Base-by-base conservation (phyloP, 2,329 filamentous ascomycete genomes). In the Phaeosphaeriaceae sp. region DNA sequence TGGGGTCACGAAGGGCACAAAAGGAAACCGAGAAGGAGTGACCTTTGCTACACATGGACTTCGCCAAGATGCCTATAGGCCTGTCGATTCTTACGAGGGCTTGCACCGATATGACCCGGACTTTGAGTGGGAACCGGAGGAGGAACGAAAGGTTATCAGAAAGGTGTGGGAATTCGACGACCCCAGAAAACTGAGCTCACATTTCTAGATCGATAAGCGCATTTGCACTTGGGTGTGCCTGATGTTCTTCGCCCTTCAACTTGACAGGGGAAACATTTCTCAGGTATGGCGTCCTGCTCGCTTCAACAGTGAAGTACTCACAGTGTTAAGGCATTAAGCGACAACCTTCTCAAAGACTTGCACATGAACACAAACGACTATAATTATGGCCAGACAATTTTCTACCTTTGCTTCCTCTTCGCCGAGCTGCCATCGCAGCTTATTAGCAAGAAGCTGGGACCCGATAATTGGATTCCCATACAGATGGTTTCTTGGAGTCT, bases 331-430 rank as follows among this genome's bases (percentile, higher is more conserved):
- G 76, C 75, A 1, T 56, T 78, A 1, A 72, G 68, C 15, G 75
- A 76, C 62, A 77, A 77, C 52, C 50, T 78, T 44, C 65, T 78
- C 3, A 46, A 55, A 2, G 75, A 78, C 51, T 64, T 78, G 9
- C 41, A 56, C 9, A 62, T 77, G 52, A 74, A 69, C 49, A 78
- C 76, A 47, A 77, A 76, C 53, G 74, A 77, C 58, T 77, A 76
- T 66, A 78, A 78, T 56, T 74, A 72, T 44, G 75, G 75, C 9
- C 72, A 80, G 50, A 79, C 78, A 0, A 80, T 91, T 10, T 96
- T 96, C 81, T 94, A 91, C 77, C 84, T 86, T 22, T 92, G 91
- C 77, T 96, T 96, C 79, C 91, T 96, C 5, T 68, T 61, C 27
- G 80, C 81, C 1, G 81, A 82, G 50, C 70, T 83, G 17, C 81